These are phyloP conservation scores for Lepraria neglecta DNA, from an alignment of 495 filamentous ascomycete species.

Conservation along the genomic window DNA sequence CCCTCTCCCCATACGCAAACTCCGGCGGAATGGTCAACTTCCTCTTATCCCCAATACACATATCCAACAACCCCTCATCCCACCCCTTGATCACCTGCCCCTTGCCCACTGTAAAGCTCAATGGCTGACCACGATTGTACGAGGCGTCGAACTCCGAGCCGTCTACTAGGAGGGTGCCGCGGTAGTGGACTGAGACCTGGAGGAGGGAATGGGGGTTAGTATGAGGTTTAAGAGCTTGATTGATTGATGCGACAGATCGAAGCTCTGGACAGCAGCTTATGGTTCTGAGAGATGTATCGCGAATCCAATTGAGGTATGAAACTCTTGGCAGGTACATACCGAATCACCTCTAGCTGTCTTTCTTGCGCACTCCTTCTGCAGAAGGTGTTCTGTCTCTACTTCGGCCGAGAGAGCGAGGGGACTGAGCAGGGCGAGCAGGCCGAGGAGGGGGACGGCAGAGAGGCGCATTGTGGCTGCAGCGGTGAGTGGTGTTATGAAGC, in stretches of 20 bases:
- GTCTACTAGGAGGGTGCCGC: slow-evolving; percentile 58
- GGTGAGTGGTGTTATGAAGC: too few relatives aligned
- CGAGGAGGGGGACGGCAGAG: slow-evolving; percentile 17
- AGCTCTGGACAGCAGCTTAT: too few relatives aligned
- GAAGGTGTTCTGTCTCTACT: slow-evolving; percentile 69
- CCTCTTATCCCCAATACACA: slow-evolving; percentile 96
- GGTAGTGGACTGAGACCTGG: slow-evolving; percentile 78
- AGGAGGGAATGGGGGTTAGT: slow-evolving; percentile 50
- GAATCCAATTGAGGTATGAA: too few relatives aligned
- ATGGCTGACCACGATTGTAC: slow-evolving; percentile 68
- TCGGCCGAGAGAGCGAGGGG: slow-evolving; percentile 29
- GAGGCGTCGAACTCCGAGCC: slow-evolving; percentile 52
- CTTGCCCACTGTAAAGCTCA: slow-evolving; percentile 69
- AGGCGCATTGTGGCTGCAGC: slow-evolving; percentile 1
- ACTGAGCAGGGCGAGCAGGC: slow-evolving; percentile 23
- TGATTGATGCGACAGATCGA: too few relatives aligned
- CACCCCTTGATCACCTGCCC: slow-evolving; percentile 89
- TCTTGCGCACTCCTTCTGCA: slow-evolving; percentile 55
- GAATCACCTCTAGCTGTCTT: too few relatives aligned
- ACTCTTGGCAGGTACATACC: too few relatives aligned
- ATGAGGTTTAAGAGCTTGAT: too few relatives aligned
- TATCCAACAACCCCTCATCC: slow-evolving; percentile 86
- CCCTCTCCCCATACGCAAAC: slow-evolving; percentile 72
- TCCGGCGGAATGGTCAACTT: slow-evolving; percentile 86
- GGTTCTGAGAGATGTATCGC: too few relatives aligned